Evolutionary conservation across 2,329 filamentous ascomycete species (phyloP).

Genomic region (Xylaria sp.): DNA sequence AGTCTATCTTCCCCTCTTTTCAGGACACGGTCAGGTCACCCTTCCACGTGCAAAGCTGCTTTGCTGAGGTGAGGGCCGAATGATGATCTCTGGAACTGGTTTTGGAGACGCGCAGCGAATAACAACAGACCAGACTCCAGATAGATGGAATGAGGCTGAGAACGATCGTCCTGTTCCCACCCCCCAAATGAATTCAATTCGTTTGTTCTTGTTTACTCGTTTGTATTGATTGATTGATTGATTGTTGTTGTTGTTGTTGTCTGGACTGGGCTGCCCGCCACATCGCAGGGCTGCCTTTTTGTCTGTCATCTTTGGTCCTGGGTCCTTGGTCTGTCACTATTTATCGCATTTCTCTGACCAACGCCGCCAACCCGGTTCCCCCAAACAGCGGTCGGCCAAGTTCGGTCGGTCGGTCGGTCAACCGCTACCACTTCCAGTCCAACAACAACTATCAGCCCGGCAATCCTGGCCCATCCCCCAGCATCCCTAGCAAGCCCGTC

Average conservation of each 20-base stretch:
- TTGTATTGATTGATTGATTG: background rate
- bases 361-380: constrained; percentile 5
- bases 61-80: constrained; percentile 18
- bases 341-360: constrained; percentile 8
- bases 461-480: background rate
- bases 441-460: background rate
- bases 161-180: constrained; percentile 23
- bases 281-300: background rate
- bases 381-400: constrained; percentile 31
- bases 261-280: background rate
- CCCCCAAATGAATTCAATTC: constrained; percentile 22
- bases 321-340: background rate
- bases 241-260: background rate
- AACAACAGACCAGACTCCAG: constrained; percentile 13
- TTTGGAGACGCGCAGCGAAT: constrained; percentile 31
- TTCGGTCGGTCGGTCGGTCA: constrained; percentile 18
- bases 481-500: constrained; percentile 13
- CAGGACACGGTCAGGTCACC: constrained; percentile 16
- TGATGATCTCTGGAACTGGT: constrained; percentile 17
- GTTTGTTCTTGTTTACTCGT: constrained; percentile 19
- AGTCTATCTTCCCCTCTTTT: constrained; percentile 35
- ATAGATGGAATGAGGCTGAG: constrained; percentile 39
- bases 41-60: constrained; percentile 27
- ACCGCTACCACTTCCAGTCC: background rate
- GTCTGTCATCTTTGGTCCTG: background rate